Percentiles rank a stretch among this genome's conserved stretches.
phyloP scores from a whole-genome alignment of 1,284 basidiomycete genomes.

The Boletellus dicymbophilus region DNA sequence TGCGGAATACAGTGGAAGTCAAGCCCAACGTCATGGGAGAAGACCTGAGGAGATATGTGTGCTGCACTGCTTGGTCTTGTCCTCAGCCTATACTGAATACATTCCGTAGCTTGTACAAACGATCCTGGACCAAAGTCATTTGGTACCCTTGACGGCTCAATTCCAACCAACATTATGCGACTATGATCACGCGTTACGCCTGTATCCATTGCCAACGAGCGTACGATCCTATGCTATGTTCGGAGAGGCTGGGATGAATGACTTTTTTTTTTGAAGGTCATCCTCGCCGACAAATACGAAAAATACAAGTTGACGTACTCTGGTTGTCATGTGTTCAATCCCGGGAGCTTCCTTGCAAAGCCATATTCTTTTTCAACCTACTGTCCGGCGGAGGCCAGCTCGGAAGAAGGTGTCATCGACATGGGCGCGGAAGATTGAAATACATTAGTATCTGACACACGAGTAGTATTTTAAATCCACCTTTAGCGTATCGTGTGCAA shows the following conservation, averaged over 20 bases:
- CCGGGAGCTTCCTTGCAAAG: constrained; percentile 84
- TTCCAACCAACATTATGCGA: constrained; percentile 91
- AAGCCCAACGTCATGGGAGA: constrained; percentile 75
- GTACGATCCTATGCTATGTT: constrained; percentile 41
- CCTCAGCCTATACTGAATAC: constrained; percentile 4
- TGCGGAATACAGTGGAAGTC: constrained; percentile 87
- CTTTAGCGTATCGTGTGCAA: too few species aligned
- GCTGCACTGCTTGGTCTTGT: constrained; percentile 27
- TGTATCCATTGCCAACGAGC: constrained; percentile 94
- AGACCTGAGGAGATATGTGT: constrained; percentile 86
- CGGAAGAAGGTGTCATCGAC: constrained; percentile 63
- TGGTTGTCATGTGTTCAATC: constrained; percentile 98
- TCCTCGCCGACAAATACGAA: constrained; percentile 98
- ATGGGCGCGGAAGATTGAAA: constrained; percentile 35
- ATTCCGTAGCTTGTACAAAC: constrained; percentile 83
- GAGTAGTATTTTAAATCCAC: not conserved
- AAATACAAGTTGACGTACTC: constrained; percentile 97
- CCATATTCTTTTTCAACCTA: constrained; percentile 88
- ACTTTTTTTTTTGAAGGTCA: constrained; percentile 52
- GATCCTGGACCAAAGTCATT: constrained; percentile 89
- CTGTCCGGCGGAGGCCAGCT: constrained; percentile 74
- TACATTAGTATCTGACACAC: not conserved
- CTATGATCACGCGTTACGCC: constrained; percentile 88
- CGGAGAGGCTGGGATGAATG: constrained; percentile 6
- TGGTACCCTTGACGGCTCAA: constrained; percentile 81